Base-by-base conservation (phyloP, 2,329 filamentous ascomycete genomes). In the Thelonectria olida region DNA sequence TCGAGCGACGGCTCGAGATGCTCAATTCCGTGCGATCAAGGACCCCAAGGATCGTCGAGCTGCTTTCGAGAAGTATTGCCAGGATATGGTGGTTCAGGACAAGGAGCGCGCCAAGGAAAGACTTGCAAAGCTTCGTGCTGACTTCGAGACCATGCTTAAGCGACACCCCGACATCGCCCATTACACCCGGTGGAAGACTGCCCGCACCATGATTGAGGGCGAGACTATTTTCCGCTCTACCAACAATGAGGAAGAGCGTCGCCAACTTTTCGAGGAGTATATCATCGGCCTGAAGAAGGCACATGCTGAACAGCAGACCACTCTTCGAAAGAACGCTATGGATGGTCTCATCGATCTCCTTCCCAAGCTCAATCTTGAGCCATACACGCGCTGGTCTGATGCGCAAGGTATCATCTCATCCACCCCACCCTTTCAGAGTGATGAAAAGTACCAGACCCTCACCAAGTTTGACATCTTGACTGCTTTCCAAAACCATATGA, bases 101-200 rank as follows among this genome's bases (percentile, higher is more conserved):
- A 96, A 96, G 82, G 93, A 96, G 77, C 91, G 92, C 69, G 94
- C 94, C 74, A 95, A 97, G 79, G 95, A 98, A 80, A 90, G 96
- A 75, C 85, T 97, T 77, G 85, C 92, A 71, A 98, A 97, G 82
- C 85, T 98, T 73, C 92, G 93, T 72, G 86, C 92, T 77, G 96
- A 98, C 82, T 99, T 99, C 78, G 91, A 91, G 69, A 94, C 90
- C 56, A 99, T 99, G 96, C 86, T 99, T 68, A 93, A 91, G 79
- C 94, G 93, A 67, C 95, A 99, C 77, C 93, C 94, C 63, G 96
- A 99, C 78, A 98, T 99, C 78, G 96, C 94, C 78, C 89, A 97
- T 76, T 97, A 96, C 78, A 97, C 95, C 41, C 91, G 93, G 63
- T 99, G 96, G 96, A 97, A 93, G 85, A 97, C 93, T 15, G 96